Conservation (phyloP, 345 rosid genomes). For the Toxicodendron radicans region DNA sequence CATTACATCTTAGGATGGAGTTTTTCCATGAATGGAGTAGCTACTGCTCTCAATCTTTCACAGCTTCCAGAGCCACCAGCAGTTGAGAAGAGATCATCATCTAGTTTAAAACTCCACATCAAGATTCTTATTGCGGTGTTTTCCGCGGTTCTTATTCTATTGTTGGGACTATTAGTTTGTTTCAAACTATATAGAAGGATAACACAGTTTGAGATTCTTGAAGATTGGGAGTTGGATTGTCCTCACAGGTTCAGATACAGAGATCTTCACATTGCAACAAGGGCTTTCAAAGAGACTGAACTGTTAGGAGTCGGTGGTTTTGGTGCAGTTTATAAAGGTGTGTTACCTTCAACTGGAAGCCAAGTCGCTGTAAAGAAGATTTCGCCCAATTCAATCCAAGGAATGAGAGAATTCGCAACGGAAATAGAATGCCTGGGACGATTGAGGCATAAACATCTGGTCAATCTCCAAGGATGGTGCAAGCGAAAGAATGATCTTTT, state of each 20-base stretch:
- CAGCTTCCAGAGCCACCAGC: slow-evolving; percentile 42
- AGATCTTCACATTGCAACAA: slow-evolving; percentile 57
- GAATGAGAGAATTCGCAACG: slow-evolving; percentile 74
- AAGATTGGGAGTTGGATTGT: slow-evolving; percentile 75
- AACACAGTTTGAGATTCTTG: slow-evolving; percentile 34
- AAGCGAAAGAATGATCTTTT: slow-evolving; percentile 58
- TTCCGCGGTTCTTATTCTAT: slow-evolving; percentile 20
- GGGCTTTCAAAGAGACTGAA: slow-evolving; percentile 61
- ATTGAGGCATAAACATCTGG: slow-evolving; percentile 63
- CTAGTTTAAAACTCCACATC: slow-evolving; percentile 20
- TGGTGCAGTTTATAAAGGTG: slow-evolving; percentile 64
- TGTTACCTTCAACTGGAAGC: slow-evolving; percentile 32
- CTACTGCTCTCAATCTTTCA: slow-evolving; percentile 42
- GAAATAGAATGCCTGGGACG: slow-evolving; percentile 74
- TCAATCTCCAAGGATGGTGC: slow-evolving; percentile 81
- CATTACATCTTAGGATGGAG: slow-evolving; percentile 87
- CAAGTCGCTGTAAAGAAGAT: slow-evolving; percentile 73
- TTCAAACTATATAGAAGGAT: slow-evolving; percentile 17
- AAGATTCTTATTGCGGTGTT: slow-evolving; percentile 40
- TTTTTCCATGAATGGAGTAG: slow-evolving; percentile 42
- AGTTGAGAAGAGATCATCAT: slow-evolving; percentile 8
- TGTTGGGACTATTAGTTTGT: slow-evolving; percentile 34
- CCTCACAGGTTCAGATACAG: slow-evolving; percentile 64
- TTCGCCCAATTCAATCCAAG: slow-evolving; percentile 52
- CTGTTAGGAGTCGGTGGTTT: slow-evolving; percentile 77